Percentiles rank a stretch among this genome's conserved stretches.
Conservation (phyloP, 768 basidiomycete species). For the Mycena metata region DNA sequence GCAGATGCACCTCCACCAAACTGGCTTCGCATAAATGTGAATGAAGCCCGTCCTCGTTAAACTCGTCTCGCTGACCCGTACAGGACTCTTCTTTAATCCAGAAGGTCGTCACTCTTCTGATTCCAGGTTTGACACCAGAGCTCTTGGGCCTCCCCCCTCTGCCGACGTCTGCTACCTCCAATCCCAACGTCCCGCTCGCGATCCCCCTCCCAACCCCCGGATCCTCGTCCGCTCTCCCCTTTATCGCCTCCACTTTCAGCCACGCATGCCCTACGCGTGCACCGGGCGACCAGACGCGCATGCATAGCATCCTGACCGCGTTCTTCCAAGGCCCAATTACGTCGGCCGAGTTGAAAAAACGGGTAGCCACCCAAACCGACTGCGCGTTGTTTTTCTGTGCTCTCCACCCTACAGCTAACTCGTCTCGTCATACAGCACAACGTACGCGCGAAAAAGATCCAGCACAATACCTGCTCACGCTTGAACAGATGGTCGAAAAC, state of each 20-base stretch:
- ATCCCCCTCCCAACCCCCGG: constrained; percentile 52
- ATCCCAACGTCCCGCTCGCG: constrained; percentile 68
- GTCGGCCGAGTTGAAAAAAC: constrained; percentile 81
- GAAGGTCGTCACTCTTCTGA: constrained; percentile 83
- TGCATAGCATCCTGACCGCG: constrained; percentile 87
- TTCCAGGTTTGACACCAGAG: constrained; percentile 88
- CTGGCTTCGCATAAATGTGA: constrained; percentile 89
- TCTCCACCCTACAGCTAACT: constrained; percentile 11
- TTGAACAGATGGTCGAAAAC: constrained; percentile 94
- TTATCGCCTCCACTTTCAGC: constrained; percentile 84
- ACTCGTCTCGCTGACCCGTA: constrained; percentile 8
- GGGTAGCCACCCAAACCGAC: constrained; percentile 57
- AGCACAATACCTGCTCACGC: constrained; percentile 76
- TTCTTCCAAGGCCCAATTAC: constrained; percentile 89
- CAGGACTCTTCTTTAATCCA: constrained; percentile 83
- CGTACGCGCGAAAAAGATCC: constrained; percentile 74
- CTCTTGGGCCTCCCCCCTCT: constrained; percentile 79
- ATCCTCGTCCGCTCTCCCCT: constrained; percentile 64
- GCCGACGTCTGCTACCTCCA: constrained; percentile 75
- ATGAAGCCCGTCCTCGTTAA: constrained; percentile 36
- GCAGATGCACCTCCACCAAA: constrained; percentile 87
- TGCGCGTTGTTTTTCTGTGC: constrained; percentile 48
- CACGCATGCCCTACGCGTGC: constrained; percentile 95
- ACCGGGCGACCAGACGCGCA: constrained; percentile 86
- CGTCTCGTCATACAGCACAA: constrained; percentile 65